Evolutionary conservation across 805 yeast genomes (phyloP).

Genomic region (Candida mattraensis): DNA sequence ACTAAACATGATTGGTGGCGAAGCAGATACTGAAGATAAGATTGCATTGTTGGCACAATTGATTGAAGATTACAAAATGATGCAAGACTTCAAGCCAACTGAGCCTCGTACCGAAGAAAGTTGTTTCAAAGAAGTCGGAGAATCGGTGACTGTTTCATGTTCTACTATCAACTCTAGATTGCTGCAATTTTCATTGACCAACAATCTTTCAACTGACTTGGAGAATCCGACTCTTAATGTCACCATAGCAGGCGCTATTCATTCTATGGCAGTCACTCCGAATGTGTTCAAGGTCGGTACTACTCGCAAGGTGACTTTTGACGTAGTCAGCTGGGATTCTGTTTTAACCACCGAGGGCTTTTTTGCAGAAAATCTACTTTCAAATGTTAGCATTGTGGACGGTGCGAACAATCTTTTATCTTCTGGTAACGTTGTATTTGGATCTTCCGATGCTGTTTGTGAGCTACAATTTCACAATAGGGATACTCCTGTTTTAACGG

Average conservation of each 20-base stretch:
- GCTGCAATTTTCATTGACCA: constrained; percentile 8
- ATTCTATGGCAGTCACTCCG: constrained; percentile 11
- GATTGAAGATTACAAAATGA: constrained; percentile 16
- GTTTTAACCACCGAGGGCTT: constrained; percentile 1
- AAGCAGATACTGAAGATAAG: constrained; percentile 10
- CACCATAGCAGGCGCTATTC: constrained; percentile 3
- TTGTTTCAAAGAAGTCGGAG: no score
- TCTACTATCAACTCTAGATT: constrained; percentile 4
- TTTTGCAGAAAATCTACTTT: constrained; percentile 1
- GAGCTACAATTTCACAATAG: no score
- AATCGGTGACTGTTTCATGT: constrained; percentile 5
- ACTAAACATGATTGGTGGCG: constrained; percentile 9
- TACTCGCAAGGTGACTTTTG: constrained; percentile 10
- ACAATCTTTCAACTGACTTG: constrained; percentile 9
- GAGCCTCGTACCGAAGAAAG: no score
- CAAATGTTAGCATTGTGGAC: no score
- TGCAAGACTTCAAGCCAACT: constrained; percentile 2
- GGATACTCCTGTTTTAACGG: no score
- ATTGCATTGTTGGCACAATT: constrained; percentile 11
- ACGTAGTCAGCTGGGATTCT: constrained; percentile 11
- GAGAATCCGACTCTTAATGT: constrained; percentile 11
- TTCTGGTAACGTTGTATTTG: no score
- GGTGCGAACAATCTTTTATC: no score
- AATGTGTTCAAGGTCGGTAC: constrained; percentile 15
- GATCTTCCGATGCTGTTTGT: no score